phyloP scores from a whole-genome alignment of 2,329 filamentous ascomycete genomes.

The Calonectria fujianensis region DNA sequence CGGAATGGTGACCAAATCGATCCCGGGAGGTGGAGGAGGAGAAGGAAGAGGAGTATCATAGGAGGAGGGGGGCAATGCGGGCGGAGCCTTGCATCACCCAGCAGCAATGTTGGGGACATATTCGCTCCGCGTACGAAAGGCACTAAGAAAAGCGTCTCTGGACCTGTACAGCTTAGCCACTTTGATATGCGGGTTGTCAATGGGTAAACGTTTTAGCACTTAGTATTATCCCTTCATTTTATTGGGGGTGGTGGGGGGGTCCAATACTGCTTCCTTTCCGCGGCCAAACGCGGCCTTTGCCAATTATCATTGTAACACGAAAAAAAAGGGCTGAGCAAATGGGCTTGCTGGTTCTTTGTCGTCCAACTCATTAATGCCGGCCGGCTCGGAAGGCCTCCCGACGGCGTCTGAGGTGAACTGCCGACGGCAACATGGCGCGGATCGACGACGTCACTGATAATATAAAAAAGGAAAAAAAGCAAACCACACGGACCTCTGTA shows the following conservation, averaged over 20 bases:
- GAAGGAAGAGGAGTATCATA: not conserved
- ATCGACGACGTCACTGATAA: not conserved
- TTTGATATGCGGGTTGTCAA: conserved; percentile 32
- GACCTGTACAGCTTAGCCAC: conserved; percentile 30
- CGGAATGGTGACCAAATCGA: conserved; percentile 4
- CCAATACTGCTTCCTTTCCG: conserved; percentile 5
- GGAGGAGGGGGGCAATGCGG: not conserved
- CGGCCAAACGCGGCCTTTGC: conserved; percentile 5
- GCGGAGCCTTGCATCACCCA: conserved; percentile 35
- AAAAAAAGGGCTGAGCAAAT: conserved; percentile 3
- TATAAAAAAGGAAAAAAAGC: not conserved
- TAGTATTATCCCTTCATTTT: not conserved
- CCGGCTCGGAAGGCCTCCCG: conserved; percentile 13
- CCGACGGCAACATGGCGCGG: conserved; percentile 7
- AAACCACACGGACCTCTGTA: not conserved
- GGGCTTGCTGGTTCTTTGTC: not conserved
- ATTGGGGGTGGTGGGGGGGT: not conserved
- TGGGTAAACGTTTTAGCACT: conserved; percentile 24
- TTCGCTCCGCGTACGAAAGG: conserved; percentile 19
- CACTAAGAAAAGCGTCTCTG: conserved; percentile 1
- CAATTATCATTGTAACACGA: not conserved
- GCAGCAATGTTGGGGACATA: not conserved
- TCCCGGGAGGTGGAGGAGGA: conserved; percentile 6
- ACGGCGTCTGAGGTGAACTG: conserved; percentile 2
- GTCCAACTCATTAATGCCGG: conserved; percentile 4